Evolutionary conservation across 805 yeast species (phyloP), one percentile per base, ranked within the genome.

Genomic region (Kodamaea sagamina): DNA sequence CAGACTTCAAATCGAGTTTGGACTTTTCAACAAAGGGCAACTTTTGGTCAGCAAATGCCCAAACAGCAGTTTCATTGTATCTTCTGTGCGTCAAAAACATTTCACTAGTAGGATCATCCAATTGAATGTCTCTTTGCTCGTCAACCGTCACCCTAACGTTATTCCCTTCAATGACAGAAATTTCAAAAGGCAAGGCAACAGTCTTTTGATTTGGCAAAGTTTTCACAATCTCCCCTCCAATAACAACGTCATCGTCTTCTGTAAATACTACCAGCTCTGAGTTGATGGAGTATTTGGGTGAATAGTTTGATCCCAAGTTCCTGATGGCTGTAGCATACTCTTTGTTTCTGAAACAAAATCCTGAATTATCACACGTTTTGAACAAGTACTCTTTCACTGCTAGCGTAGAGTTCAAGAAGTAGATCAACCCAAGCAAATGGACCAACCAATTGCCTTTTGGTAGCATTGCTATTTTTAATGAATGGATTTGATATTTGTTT

Each of bases 271-370:
- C 16, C 5, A 63, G 29, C 27, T 41, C 29, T 1, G 51, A 42
- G 36, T 62, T 61, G 15, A 67, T 53, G 6, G 52, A 36, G 46
- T 67, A 68, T 8, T 52, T 53, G 10, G 65, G 48, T 21, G 16
- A 24, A 32, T 41, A 52, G 11, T 15, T 6, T 5, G 27, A 15
- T 15, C 39, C 36, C 8, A 25, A 13, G 4, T 29, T 24, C 9
- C 39, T 29, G 17, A 64, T 47, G 6, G 49, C 58, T 2, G 57
- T 47, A 1, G 88, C 86, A 57, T 77, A 88, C 44, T 78, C 80
- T 43, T 92, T 69, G 55, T 90, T 87, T 61, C 98, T 75, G 39
- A 74, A 64, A 58, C 98, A 90, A 58, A 90, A 89, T 5, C 96
- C 95, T 12, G 89, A 77, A 54, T 85, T 83, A 4, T 72, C 79